These are phyloP conservation scores for Phytophthora nicotianae DNA, from an alignment of 352 stramenopile species.

Conservation along the genomic window DNA sequence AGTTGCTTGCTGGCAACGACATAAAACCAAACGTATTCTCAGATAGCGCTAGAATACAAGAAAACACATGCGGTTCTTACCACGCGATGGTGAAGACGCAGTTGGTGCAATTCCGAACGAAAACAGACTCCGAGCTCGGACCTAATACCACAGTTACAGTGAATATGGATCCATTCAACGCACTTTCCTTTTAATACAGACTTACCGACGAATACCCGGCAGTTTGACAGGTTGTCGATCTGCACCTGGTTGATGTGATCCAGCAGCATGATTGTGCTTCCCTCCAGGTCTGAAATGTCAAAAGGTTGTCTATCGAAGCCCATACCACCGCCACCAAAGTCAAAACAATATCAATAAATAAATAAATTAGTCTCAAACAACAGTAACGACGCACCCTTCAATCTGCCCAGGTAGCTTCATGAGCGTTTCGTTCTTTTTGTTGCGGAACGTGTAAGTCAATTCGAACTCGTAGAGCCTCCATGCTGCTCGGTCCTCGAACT, in stretches of 20 bases:
- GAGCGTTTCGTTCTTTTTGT: conserved; percentile 80
- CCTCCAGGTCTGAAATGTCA: conserved; percentile 80
- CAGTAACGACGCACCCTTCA: conserved; percentile 44
- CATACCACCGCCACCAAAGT: not conserved
- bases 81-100: conserved; percentile 91
- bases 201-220: conserved; percentile 84
- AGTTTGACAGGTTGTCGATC: conserved; percentile 90
- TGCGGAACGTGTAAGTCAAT: conserved; percentile 92
- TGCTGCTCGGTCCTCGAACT: conserved; percentile 80
- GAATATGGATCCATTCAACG: not conserved
- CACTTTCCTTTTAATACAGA: not conserved
- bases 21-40: not conserved
- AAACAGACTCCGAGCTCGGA: conserved; percentile 87
- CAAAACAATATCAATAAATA: not conserved
- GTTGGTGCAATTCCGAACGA: conserved; percentile 91
- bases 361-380: too few relatives aligned
- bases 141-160: conserved; percentile 26
- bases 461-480: conserved; percentile 93
- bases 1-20: conserved; percentile 82
- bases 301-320: conserved; percentile 76
- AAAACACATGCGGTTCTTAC: conserved; percentile 31
- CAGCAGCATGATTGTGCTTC: conserved; percentile 84
- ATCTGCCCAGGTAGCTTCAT: conserved; percentile 85
- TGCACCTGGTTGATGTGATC: conserved; percentile 92
- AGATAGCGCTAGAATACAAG: not conserved